Conservation (phyloP, 345 rosid genomes). For the Geranium brycei region DNA sequence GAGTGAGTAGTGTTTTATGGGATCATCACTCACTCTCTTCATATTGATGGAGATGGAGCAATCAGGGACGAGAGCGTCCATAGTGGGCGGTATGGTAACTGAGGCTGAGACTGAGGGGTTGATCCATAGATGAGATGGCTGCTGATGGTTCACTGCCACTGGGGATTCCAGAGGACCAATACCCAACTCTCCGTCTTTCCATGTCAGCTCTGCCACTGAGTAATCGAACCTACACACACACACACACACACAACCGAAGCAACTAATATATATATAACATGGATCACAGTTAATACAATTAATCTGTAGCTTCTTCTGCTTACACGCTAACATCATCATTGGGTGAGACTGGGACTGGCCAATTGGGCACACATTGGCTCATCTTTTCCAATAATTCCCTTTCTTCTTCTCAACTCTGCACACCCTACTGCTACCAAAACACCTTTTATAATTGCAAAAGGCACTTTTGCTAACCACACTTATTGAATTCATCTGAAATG, state of each 20-base stretch:
- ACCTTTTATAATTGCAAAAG: too few species aligned
- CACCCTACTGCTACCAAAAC: neutral
- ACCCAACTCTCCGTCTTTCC: slow-evolving; percentile 88
- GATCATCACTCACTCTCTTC: slow-evolving; percentile 15
- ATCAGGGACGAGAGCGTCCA: slow-evolving; percentile 7
- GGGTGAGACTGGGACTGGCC: slow-evolving; percentile 32
- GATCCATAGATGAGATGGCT: slow-evolving; percentile 25
- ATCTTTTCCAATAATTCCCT: slow-evolving; percentile 11
- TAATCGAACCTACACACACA: slow-evolving; percentile 31
- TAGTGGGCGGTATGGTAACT: slow-evolving; percentile 71
- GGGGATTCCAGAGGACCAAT: slow-evolving; percentile 44
- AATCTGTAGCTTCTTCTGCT: neutral
- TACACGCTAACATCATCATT: slow-evolving; percentile 39
- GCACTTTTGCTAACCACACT: too few species aligned
- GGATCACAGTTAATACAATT: neutral
- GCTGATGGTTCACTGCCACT: slow-evolving; percentile 19
- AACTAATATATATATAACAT: neutral
- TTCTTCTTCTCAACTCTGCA: too few species aligned
- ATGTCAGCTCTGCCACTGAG: slow-evolving; percentile 85
- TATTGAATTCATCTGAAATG: too few species aligned
- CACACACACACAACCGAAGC: slow-evolving; percentile 6
- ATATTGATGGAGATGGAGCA: too few species aligned
- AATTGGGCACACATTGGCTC: slow-evolving; percentile 87
- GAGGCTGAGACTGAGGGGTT: slow-evolving; percentile 74
- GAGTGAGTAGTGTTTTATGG: too few species aligned